Base-by-base conservation (phyloP, 2,329 filamentous ascomycete genomes). In the Malbranchea cinnamomea region DNA sequence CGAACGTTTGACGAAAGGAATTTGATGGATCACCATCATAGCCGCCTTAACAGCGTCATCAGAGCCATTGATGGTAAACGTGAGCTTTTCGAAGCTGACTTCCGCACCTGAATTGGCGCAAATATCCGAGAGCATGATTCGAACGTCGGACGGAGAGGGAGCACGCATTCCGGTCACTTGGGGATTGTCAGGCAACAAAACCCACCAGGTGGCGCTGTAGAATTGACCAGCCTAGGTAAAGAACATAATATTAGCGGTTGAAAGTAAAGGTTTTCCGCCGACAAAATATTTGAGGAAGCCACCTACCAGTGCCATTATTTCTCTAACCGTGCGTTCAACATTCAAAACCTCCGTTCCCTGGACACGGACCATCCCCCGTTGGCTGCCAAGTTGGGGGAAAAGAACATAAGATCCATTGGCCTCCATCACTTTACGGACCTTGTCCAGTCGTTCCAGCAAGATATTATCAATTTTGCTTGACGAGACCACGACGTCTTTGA, bases 381-480 rank as follows among this genome's bases (percentile, higher is more conserved):
- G 78, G 41, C 81, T 83, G 13, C 83, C 89, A 23, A 98, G 66
- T 12, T 78, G 74, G 5, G 89, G 89, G 41, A 98, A 82, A 51
- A 93, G 70, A 43, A 98, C 83, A 54, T 91, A 93, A 5, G 87
- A 91, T 21, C 87, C 89, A 48, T 95, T 95, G 33, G 78, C 78
- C 52, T 98, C 89, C 57, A 94, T 87, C 41, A 98, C 93, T 64
- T 93, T 94, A 48, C 85, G 82, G 35, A 98, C 83, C 56, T 95
- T 95, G 56, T 95, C 87, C 45, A 95, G 66, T 15, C 89, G 78
- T 44, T 80, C 80, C 20, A 95, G 72, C 35, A 98, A 57, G 43
- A 98, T 87, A 51, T 78, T 91, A 55, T 98, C 89, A 39, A 95
- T 83, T 61, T 98, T 98, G 52, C 80, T 79, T 18, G 82, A 71